Conservation (phyloP, 2,329 filamentous ascomycete species). For the Trichoderma semiorbis region DNA sequence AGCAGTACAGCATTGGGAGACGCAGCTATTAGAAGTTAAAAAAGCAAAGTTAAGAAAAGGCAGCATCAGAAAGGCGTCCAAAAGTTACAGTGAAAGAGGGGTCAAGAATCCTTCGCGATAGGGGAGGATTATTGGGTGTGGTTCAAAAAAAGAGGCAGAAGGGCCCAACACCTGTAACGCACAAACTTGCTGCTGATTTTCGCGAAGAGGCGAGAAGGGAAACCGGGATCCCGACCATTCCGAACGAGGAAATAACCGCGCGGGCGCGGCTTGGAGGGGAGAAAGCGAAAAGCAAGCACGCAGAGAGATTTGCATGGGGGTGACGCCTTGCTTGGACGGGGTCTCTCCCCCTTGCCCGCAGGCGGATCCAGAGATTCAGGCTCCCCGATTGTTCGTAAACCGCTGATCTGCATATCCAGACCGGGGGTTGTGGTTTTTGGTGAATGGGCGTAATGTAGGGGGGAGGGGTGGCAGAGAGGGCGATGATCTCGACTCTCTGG, state of each 20-base stretch:
- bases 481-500: not conserved
- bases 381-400: conserved; percentile 4
- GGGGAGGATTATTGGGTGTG: not conserved
- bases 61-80: not conserved
- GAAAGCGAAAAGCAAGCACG: not conserved
- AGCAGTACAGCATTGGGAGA: not conserved
- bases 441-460: not conserved
- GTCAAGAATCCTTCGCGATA: not conserved
- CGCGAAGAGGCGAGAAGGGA: not conserved
- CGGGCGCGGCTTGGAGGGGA: not conserved
- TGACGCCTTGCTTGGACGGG: not conserved
- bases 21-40: not conserved
- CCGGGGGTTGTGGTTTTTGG: not conserved
- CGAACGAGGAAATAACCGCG: conserved; percentile 14
- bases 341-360: not conserved
- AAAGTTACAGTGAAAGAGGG: not conserved
- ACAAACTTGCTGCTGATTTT: not conserved
- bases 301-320: conserved; percentile 7
- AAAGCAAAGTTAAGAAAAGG: not conserved
- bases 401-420: conserved; percentile 2
- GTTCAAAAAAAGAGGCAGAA: not conserved
- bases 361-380: conserved; percentile 5
- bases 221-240: not conserved
- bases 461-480: not conserved
- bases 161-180: not conserved